Evolutionary conservation across 139 green algal genomes (phyloP).

Genomic region (Chlorella sp.): DNA sequence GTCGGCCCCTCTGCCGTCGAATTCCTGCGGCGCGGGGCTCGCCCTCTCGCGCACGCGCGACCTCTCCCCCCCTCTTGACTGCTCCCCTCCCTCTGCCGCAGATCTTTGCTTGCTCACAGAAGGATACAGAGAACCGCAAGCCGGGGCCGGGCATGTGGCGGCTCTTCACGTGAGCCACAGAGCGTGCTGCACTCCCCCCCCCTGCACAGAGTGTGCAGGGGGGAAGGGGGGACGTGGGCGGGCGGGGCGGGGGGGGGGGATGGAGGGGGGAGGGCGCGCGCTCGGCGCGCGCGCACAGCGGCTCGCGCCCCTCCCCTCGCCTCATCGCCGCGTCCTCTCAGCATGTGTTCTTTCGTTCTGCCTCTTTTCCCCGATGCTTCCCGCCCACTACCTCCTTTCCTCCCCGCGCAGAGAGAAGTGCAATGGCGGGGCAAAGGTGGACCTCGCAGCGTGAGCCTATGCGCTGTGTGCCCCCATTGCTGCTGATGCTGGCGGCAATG

Average conservation of each 20-base stretch:
- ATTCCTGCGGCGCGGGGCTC: not conserved
- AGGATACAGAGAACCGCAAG: constrained; percentile 62
- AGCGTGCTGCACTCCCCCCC: not conserved
- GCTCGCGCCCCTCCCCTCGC: too few relatives aligned
- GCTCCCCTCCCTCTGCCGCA: not conserved
- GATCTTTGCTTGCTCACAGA: not conserved
- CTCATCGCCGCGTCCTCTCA: too few relatives aligned
- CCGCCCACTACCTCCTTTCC: too few relatives aligned
- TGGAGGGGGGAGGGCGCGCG: too few relatives aligned
- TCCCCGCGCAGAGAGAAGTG: not conserved
- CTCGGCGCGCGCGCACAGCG: too few relatives aligned
- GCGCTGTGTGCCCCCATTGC: too few relatives aligned
- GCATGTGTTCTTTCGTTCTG: too few relatives aligned
- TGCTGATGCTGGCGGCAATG: too few relatives aligned
- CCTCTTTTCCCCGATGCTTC: too few relatives aligned
- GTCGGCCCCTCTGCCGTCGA: not conserved
- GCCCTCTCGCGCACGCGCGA: not conserved
- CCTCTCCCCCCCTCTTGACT: not conserved
- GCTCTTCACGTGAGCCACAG: constrained; percentile 40
- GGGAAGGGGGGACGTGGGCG: not conserved
- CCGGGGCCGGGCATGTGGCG: constrained; percentile 76
- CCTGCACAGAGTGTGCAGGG: not conserved
- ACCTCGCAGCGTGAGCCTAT: constrained; percentile 1
- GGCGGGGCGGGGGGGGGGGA: too few relatives aligned
- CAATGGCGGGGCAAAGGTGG: too few relatives aligned